These are phyloP conservation scores for Fennellomyces sp. DNA, from an alignment of 371 early-diverging fungal genomes.

Conservation along the genomic window DNA sequence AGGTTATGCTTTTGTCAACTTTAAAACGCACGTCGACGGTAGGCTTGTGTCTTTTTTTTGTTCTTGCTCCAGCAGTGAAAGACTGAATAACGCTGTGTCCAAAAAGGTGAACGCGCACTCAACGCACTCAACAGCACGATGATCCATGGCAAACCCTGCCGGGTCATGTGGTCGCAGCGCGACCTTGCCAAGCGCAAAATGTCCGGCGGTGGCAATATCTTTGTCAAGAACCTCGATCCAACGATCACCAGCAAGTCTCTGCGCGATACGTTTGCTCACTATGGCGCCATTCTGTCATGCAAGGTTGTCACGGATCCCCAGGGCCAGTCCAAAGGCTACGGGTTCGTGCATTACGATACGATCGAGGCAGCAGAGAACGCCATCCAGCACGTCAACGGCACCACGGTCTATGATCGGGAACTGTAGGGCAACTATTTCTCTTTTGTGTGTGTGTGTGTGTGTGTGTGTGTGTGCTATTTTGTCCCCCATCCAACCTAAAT, in stretches of 20 bases:
- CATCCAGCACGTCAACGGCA: constrained; percentile 95
- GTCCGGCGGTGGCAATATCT: constrained; percentile 94
- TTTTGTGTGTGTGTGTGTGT: background rate
- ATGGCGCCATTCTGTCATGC: constrained; percentile 98
- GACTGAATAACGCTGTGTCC: background rate
- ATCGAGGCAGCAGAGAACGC: constrained; percentile 94
- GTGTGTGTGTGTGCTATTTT: too few species aligned
- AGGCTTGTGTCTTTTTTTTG: constrained; percentile 10
- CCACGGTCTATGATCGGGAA: constrained; percentile 93
- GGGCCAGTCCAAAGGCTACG: constrained; percentile 91
- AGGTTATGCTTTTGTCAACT: constrained; percentile 98
- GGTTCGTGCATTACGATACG: constrained; percentile 98
- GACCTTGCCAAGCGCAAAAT: constrained; percentile 88
- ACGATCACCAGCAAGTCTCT: constrained; percentile 94
- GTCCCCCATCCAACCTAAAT: background rate
- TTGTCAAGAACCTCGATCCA: constrained; percentile 98
- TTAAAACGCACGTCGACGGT: constrained; percentile 72
- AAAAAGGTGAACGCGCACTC: constrained; percentile 80
- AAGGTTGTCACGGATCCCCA: constrained; percentile 90
- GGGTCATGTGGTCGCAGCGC: constrained; percentile 98
- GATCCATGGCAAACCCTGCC: constrained; percentile 91
- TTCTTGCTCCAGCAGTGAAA: background rate
- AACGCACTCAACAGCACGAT: constrained; percentile 90
- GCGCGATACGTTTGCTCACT: constrained; percentile 98
- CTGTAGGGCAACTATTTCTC: constrained; percentile 50